Conservation (phyloP, 1,284 basidiomycete genomes). For the Fistulinella cinereoalba region DNA sequence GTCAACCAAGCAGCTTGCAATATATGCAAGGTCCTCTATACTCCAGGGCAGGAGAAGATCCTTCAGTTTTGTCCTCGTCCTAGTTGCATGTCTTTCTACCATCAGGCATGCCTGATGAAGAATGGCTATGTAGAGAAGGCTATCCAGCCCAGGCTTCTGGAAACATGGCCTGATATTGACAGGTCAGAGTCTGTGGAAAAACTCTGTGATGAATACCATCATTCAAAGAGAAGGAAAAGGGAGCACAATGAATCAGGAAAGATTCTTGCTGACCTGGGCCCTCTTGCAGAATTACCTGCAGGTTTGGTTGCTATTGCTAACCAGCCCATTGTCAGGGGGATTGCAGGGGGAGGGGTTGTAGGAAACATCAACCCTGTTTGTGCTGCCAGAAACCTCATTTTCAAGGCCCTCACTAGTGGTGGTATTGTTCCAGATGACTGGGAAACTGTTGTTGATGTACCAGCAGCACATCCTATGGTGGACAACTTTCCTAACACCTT, state of each 20-base stretch:
- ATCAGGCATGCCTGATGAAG: slow-evolving; percentile 40
- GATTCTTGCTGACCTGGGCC: not conserved
- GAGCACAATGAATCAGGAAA: not conserved
- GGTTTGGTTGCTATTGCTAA: slow-evolving; percentile 39
- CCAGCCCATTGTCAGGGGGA: slow-evolving; percentile 50
- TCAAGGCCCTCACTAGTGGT: slow-evolving; percentile 28
- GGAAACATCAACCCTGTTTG: slow-evolving; percentile 46
- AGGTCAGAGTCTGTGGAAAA: slow-evolving; percentile 8
- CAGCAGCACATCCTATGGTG: slow-evolving; percentile 9
- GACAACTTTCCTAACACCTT: slow-evolving; percentile 12
- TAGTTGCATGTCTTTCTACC: slow-evolving; percentile 41
- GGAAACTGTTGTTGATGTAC: slow-evolving; percentile 27
- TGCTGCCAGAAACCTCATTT: slow-evolving; percentile 42
- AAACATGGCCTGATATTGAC: slow-evolving; percentile 15
- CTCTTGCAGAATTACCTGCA: slow-evolving; percentile 32
- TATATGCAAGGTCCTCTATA: slow-evolving; percentile 42
- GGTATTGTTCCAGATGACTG: slow-evolving; percentile 32
- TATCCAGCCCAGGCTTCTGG: slow-evolving; percentile 1
- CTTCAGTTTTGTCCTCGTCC: slow-evolving; percentile 55
- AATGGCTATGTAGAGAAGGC: slow-evolving; percentile 31
- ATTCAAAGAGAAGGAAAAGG: slow-evolving; percentile 23
- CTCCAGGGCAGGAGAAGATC: slow-evolving; percentile 33
- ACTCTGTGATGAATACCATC: slow-evolving; percentile 7
- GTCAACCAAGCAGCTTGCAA: slow-evolving; percentile 33
- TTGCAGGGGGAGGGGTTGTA: slow-evolving; percentile 36